A percentile compares a stretch with the other conserved stretches of the same genome.
Evolutionary conservation across 257 asterid genomes (phyloP).

Genomic region (Rauvolfia tetraphylla): DNA sequence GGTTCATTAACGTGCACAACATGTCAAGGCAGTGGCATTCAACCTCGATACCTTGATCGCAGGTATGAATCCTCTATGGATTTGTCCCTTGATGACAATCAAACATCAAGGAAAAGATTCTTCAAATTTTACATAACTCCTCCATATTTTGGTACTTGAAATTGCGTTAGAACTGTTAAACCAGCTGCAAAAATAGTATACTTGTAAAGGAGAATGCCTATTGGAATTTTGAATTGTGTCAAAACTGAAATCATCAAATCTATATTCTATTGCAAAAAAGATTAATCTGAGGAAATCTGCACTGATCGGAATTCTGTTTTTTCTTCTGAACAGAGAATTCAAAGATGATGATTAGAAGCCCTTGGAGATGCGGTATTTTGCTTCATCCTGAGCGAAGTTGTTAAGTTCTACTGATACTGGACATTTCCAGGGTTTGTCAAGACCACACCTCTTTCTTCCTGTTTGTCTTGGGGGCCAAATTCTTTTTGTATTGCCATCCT

Average conservation of each 20-base stretch:
- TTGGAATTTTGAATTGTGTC: neutral
- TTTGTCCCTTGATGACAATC: neutral
- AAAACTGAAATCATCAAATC: neutral
- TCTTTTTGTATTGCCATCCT: neutral
- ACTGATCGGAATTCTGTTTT: neutral
- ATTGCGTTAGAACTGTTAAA: neutral
- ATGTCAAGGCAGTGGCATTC: slow-evolving; percentile 98
- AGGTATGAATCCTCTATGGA: slow-evolving; percentile 36
- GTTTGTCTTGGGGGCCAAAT: slow-evolving; percentile 3
- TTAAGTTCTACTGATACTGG: neutral
- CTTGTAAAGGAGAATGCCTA: neutral
- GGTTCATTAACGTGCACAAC: slow-evolving; percentile 96
- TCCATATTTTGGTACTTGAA: neutral
- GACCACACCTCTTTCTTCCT: neutral
- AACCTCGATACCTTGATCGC: slow-evolving; percentile 97
- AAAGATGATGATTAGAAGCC: slow-evolving; percentile 80
- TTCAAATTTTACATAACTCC: neutral
- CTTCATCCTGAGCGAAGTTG: slow-evolving; percentile 5
- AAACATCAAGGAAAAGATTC: neutral
- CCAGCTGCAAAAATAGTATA: too few species aligned
- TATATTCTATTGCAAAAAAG: neutral
- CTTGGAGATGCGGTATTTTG: neutral
- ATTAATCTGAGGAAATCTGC: neutral
- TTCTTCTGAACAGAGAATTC: slow-evolving; percentile 60
- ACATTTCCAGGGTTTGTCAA: neutral